These are phyloP conservation scores for Fibroporia radiculosa DNA, from an alignment of 768 basidiomycete genomes.

Conservation along the genomic window DNA sequence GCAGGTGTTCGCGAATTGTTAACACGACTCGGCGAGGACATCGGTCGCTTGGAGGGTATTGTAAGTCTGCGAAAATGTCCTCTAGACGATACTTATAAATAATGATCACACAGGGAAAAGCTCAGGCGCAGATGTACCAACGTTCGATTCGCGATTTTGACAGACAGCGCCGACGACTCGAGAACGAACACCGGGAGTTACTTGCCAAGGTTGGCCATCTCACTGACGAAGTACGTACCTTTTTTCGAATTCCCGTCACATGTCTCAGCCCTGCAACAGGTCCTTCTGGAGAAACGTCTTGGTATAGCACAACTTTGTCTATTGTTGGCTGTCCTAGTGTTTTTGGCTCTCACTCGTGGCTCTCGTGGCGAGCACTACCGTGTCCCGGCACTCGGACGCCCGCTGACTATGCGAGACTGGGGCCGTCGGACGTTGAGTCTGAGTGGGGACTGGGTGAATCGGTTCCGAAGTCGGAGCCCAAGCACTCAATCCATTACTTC, in stretches of 20 bases:
- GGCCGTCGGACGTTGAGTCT: conserved; percentile 45
- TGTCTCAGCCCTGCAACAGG: conserved; percentile 33
- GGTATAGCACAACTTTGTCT: conserved; percentile 84
- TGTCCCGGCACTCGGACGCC: conserved; percentile 4
- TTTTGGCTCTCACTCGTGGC: conserved; percentile 82
- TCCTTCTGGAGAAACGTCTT: conserved; percentile 82
- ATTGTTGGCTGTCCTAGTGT: conserved; percentile 74
- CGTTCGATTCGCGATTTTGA: conserved; percentile 64
- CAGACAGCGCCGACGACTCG: conserved; percentile 53
- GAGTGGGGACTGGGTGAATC: conserved; percentile 44
- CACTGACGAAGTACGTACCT: conserved; percentile 60
- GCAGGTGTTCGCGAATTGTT: conserved; percentile 67
- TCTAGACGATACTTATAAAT: neutral
- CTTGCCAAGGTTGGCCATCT: conserved; percentile 66
- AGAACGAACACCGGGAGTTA: conserved; percentile 64
- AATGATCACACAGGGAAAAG: conserved; percentile 42
- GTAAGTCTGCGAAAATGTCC: conserved; percentile 34
- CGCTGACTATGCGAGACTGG: conserved; percentile 42
- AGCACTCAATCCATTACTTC: conserved; percentile 8
- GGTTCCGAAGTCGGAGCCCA: conserved; percentile 28
- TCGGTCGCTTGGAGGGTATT: conserved; percentile 69
- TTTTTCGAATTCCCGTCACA: neutral
- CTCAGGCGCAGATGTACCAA: conserved; percentile 60
- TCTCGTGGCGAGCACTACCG: conserved; percentile 30
- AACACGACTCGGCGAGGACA: conserved; percentile 64